phyloP scores from a whole-genome alignment of 495 filamentous ascomycete species.

The Lepidopterella palustris region DNA sequence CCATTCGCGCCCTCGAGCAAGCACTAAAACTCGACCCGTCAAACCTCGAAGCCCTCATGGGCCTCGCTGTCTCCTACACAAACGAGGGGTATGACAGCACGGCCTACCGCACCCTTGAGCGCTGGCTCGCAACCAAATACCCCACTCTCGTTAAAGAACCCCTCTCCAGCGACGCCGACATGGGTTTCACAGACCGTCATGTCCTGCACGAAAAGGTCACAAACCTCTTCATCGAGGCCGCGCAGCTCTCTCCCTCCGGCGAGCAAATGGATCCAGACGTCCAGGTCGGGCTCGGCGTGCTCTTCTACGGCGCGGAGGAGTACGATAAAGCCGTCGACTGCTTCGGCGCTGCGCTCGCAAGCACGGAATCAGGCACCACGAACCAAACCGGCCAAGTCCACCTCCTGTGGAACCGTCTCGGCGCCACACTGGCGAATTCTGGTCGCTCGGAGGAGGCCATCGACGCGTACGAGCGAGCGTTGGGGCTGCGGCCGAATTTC shows the following conservation, averaged over 20 bases:
- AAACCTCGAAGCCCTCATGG: constrained; percentile 88
- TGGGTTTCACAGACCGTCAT: constrained; percentile 89
- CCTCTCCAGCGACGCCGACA: constrained; percentile 61
- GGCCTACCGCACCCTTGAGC: constrained; percentile 92
- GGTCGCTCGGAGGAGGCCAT: constrained; percentile 93
- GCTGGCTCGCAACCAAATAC: constrained; percentile 92
- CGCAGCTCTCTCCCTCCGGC: constrained; percentile 81
- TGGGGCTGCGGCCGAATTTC: constrained; percentile 86
- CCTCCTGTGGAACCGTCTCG: constrained; percentile 95
- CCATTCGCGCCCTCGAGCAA: constrained; percentile 95
- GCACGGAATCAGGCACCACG: constrained; percentile 65
- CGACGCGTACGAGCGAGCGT: constrained; percentile 86
- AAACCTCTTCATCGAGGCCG: constrained; percentile 81
- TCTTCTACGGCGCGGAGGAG: constrained; percentile 96
- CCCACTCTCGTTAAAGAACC: constrained; percentile 63
- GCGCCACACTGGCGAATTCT: constrained; percentile 91
- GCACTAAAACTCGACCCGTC: constrained; percentile 79
- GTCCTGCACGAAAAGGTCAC: constrained; percentile 86
- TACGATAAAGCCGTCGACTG: constrained; percentile 99
- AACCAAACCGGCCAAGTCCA: constrained; percentile 76
- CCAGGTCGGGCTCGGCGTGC: constrained; percentile 91
- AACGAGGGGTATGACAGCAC: constrained; percentile 98
- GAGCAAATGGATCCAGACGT: constrained; percentile 95
- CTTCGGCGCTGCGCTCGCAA: constrained; percentile 82
- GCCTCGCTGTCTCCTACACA: constrained; percentile 93